Base-by-base conservation (phyloP, 1,284 basidiomycete genomes). In the Volvariella volvacea region DNA sequence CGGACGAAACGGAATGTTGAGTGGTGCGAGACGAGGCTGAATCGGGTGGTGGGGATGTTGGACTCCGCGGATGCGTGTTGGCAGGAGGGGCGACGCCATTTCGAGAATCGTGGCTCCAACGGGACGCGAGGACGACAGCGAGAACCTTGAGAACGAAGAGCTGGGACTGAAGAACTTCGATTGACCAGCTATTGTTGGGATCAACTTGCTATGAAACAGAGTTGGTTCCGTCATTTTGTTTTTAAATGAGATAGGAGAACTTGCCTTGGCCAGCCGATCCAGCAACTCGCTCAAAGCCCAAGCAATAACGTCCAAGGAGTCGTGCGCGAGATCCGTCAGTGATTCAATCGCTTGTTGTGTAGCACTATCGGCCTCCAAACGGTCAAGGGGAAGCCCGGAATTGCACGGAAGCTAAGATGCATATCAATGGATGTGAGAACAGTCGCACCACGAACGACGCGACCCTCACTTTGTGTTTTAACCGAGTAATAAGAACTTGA, bases 121-220 rank as follows among this genome's bases (percentile, higher is more conserved):
- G 83, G 17, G 87, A 82, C 9, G 88, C 80, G 71, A 96, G 78
- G 49, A 78, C 80, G 58, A 76, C 74, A 28, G 85, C 78, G 15
- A 97, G 67, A 33, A 95, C 80, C 64, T 95, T 92, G 52, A 96
- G 73, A 22, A 96, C 66, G 55, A 92, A 92, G 1, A 96, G 73
- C 60, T 95, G 90, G 0, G 92, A 95, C 57, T 95, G 91, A 6
- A 95, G 74, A 42, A 86, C 76, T 50, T 90, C 84, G 19, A 88
- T 70, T 28, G 25, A 28, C 25, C 25, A 28, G 25, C 25, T 12
- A 28, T 28, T 28, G 25, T 28, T 28, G 25, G 25, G 25, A 28
- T 28, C 25, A 28, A 28, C 25, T 28, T 0, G 80, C 72, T 47
- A 76, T 69, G 47, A 74, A 70, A 39, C 74, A 71, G 32, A 67